A percentile compares a stretch with the other conserved stretches of the same genome.
Evolutionary conservation across 1,284 basidiomycete species (phyloP).

Genomic region (Cerrena zonata): DNA sequence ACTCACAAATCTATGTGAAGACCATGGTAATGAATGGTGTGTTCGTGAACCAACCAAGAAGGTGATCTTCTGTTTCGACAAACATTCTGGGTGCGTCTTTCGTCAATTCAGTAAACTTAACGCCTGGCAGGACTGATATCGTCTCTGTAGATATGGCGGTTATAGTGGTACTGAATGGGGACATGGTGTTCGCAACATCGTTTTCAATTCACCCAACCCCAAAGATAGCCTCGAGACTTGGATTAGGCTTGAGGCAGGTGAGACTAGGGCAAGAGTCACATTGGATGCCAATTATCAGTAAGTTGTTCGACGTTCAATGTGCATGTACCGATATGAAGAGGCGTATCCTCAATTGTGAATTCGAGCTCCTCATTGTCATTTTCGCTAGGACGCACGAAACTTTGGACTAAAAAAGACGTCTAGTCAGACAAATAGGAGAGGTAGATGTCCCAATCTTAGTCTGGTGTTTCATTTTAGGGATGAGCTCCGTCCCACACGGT

Average conservation of each 20-base stretch:
- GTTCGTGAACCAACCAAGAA: constrained; percentile 52
- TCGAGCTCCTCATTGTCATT: too few relatives aligned
- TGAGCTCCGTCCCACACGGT: too few relatives aligned
- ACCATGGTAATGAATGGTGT: constrained; percentile 73
- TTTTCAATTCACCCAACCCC: constrained; percentile 47
- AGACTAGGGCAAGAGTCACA: constrained; percentile 24
- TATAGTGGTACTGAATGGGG: constrained; percentile 53
- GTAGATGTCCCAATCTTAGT: too few relatives aligned
- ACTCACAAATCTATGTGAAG: too few relatives aligned
- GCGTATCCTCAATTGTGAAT: too few relatives aligned
- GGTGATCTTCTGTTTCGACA: constrained; percentile 66
- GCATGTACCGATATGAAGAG: too few relatives aligned
- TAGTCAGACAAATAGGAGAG: too few relatives aligned
- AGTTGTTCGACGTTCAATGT: too few relatives aligned
- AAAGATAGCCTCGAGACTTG: constrained; percentile 48
- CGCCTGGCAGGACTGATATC: neutral
- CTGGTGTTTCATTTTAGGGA: too few relatives aligned
- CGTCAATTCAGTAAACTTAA: neutral
- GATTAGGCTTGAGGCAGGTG: constrained; percentile 53
- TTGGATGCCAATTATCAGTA: constrained; percentile 22
- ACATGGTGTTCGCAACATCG: constrained; percentile 57
- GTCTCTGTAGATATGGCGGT: constrained; percentile 50
- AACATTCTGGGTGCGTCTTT: constrained; percentile 63
- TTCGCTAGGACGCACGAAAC: too few relatives aligned
- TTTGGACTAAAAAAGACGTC: too few relatives aligned